phyloP scores from a whole-genome alignment of 305 asterid genomes.

The Andrographis paniculata region DNA sequence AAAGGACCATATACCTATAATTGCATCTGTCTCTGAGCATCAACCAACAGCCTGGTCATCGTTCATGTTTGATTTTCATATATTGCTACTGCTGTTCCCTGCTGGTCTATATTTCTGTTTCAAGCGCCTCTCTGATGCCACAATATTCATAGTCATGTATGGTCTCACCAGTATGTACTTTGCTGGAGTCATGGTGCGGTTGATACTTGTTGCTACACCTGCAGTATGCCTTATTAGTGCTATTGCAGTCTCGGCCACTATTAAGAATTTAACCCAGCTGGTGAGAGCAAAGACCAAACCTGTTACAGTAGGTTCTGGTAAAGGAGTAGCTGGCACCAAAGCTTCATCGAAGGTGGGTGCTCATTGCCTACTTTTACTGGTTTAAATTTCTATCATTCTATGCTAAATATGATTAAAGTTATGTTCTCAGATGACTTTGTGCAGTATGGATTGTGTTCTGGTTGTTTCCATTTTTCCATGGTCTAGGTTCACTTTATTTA shows the following conservation, averaged over 20 bases:
- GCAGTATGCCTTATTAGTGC: constrained; percentile 98
- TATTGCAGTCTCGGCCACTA: constrained; percentile 94
- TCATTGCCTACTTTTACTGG: constrained; percentile 7
- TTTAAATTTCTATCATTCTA: too few relatives aligned
- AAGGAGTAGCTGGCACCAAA: constrained; percentile 64
- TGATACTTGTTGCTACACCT: constrained; percentile 97
- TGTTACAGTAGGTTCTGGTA: constrained; percentile 44
- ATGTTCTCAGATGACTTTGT: too few relatives aligned
- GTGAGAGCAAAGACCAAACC: constrained; percentile 71
- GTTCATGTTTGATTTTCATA: constrained; percentile 97
- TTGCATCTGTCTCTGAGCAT: constrained; percentile 98
- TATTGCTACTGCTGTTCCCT: constrained; percentile 80
- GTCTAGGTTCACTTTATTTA: not conserved
- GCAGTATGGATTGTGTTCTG: too few relatives aligned
- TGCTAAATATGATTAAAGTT: constrained; percentile 6
- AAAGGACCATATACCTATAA: constrained; percentile 95
- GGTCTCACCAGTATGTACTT: constrained; percentile 99
- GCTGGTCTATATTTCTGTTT: constrained; percentile 98
- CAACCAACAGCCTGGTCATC: constrained; percentile 99
- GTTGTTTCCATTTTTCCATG: constrained; percentile 2
- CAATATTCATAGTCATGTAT: constrained; percentile 91
- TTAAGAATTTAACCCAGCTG: constrained; percentile 82
- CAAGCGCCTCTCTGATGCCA: constrained; percentile 91
- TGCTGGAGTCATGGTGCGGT: constrained; percentile 99
- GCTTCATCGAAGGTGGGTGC: constrained; percentile 72